Evolutionary conservation across 352 stramenopile genomes (phyloP), one percentile per base, ranked within the genome.

Genomic region (Phytophthora hibernalis): DNA sequence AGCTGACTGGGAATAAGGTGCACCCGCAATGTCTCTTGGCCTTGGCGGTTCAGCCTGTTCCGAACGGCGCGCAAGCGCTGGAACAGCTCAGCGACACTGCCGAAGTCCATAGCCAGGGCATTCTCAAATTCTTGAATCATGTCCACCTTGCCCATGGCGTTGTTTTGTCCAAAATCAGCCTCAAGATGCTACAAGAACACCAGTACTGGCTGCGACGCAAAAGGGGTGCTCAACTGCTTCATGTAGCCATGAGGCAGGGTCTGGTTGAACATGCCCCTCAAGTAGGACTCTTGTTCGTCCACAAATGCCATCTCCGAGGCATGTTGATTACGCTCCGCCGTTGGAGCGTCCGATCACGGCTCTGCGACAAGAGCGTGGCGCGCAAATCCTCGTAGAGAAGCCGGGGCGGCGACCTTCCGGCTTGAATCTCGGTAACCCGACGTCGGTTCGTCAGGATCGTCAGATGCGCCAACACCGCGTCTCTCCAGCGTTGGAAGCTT

Each of bases 191-290:
- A 20, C 20, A 20, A 50, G 3, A 50, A 31, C 7, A 11, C 21
- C 10, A 11, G 31, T 13, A 55, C 43, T 1, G 55, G 21, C 55
- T 63, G 55, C 3, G 44, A 40, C 55, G 30, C 30, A 8, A 54
- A 31, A 20, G 43, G 43, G 4, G 30, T 54, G 20, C 43, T 54
- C 21, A 55, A 4, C 16, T 65, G 57, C 8, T n/a, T 51, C 47
- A 58, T 40, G 31, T 40, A 65, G 35, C 26, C 37, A 15, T 65
- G 48, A 18, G 37, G 44, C 7, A 50, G 33, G 10, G 56, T 64
- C 45, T 64, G 33, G 7, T 51, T 51, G 44, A 54, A 54, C 33
- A 65, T 15, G 12, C 52, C 56, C n/a, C 35, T 21, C 8, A 65
- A 24, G 26, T 45, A 65, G 16, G 47, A 58, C 24, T 58, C 48